These are phyloP conservation scores for Raffaelea albimanens DNA, from an alignment of 2,329 filamentous ascomycete species.

Conservation along the genomic window DNA sequence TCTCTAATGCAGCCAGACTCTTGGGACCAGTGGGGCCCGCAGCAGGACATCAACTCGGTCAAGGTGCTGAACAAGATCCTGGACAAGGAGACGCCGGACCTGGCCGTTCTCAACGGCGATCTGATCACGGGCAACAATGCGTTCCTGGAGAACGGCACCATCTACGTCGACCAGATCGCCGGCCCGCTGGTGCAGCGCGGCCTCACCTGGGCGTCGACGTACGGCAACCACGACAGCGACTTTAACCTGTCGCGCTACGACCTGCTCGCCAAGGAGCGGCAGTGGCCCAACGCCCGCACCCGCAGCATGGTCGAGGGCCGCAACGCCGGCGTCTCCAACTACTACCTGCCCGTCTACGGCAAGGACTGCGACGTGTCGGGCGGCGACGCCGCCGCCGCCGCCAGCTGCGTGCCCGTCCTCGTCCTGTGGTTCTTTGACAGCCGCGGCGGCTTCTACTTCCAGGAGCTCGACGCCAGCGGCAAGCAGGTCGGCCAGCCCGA, in stretches of 20 bases:
- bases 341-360: constrained; percentile 21
- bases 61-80: constrained; percentile 26
- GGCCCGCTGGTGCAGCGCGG: constrained; percentile 33
- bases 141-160: constrained; percentile 32
- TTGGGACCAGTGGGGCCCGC: constrained; percentile 25
- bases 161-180: constrained; percentile 39
- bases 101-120: constrained; percentile 55
- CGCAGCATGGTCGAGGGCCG: constrained; percentile 14
- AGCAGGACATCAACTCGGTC: constrained; percentile 25
- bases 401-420: constrained; percentile 16
- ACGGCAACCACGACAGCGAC: constrained; percentile 51
- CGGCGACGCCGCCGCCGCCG: background rate
- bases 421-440: constrained; percentile 56
- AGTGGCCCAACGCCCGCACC: constrained; percentile 16
- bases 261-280: constrained; percentile 18
- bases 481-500: constrained; percentile 17
- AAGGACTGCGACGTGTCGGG: constrained; percentile 9
- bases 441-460: constrained; percentile 36
- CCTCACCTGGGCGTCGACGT: constrained; percentile 45
- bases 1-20: constrained; percentile 23
- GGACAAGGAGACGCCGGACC: constrained; percentile 24
- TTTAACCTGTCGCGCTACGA: constrained; percentile 33
- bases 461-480: constrained; percentile 13
- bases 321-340: constrained; percentile 19
- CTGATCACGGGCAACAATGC: constrained; percentile 52